phyloP scores from a whole-genome alignment of 2,329 filamentous ascomycete genomes.

The Monilinia aucupariae region DNA sequence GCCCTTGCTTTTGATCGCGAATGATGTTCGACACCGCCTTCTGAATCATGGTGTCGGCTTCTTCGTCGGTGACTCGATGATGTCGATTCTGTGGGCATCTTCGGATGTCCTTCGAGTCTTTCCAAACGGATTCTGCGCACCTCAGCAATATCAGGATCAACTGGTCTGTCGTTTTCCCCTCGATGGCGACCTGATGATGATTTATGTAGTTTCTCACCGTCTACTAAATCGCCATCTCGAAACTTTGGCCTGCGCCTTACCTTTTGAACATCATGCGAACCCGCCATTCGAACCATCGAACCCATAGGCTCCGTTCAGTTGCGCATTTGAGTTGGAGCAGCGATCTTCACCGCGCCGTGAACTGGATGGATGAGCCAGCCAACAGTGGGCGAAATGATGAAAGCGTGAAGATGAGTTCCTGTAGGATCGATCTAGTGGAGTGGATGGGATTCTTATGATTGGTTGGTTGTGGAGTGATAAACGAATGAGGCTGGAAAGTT shows the following conservation, averaged over 20 bases:
- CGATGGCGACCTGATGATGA: conserved; percentile 18
- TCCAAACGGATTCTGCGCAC: conserved; percentile 29
- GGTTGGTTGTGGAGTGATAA: neutral
- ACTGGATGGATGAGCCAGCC: neutral
- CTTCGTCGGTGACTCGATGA: conserved; percentile 26
- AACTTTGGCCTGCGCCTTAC: conserved; percentile 25
- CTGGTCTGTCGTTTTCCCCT: conserved; percentile 20
- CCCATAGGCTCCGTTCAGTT: neutral
- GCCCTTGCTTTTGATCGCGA: conserved; percentile 17
- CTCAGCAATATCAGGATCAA: conserved; percentile 25
- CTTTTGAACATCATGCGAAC: conserved; percentile 4
- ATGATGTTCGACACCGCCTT: conserved; percentile 24
- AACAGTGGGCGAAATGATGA: conserved; percentile 7
- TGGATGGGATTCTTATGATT: neutral
- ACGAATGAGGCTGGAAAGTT: conserved; percentile 1
- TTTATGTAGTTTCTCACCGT: conserved; percentile 21
- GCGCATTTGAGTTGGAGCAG: conserved; percentile 3
- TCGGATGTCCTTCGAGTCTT: conserved; percentile 27
- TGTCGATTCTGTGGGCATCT: conserved; percentile 27
- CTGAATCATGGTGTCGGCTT: conserved; percentile 17
- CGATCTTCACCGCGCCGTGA: neutral
- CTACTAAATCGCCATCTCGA: conserved; percentile 25
- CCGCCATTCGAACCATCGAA: conserved; percentile 4
- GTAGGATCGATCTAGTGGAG: conserved; percentile 25
- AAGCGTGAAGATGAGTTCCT: conserved; percentile 25